phyloP scores from a whole-genome alignment of 2,329 filamentous ascomycete genomes.

The Diaporthe destruens region DNA sequence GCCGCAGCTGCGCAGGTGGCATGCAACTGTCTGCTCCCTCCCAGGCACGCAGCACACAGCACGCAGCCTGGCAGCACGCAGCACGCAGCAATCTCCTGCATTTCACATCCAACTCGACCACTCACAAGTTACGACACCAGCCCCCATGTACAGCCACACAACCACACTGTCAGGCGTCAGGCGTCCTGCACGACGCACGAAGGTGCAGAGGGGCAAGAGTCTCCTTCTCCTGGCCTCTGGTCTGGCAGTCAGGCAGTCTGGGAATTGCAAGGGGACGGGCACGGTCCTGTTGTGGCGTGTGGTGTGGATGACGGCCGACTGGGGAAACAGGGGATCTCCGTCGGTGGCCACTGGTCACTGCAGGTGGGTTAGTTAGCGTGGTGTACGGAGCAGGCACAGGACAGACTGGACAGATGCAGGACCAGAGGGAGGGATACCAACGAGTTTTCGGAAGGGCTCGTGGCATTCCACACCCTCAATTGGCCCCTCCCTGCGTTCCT shows the following conservation, averaged over 20 bases:
- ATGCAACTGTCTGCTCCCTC: not conserved
- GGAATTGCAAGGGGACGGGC: slow-evolving; percentile 23
- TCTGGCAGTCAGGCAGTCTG: not conserved
- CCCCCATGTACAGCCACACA: not conserved
- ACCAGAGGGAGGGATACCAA: not conserved
- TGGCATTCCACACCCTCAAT: slow-evolving; percentile 19
- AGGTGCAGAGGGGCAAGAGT: not conserved
- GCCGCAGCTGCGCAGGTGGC: not conserved
- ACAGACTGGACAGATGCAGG: not conserved
- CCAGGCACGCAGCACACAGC: too few species aligned
- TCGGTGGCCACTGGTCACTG: not conserved
- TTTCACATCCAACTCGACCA: not conserved
- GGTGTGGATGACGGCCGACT: slow-evolving; percentile 29
- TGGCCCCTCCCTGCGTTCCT: not conserved
- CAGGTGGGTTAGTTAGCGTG: slow-evolving; percentile 4
- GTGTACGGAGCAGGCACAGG: not conserved
- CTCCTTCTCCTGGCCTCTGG: slow-evolving; percentile 11
- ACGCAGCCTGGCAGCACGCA: too few species aligned
- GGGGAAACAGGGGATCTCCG: slow-evolving; percentile 26
- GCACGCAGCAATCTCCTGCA: not conserved
- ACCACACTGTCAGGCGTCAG: slow-evolving; percentile 4
- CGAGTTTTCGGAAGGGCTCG: not conserved
- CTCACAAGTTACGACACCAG: not conserved
- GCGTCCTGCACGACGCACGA: not conserved
- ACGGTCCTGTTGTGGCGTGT: slow-evolving; percentile 31